These are phyloP conservation scores for Dryas drummondii DNA, from an alignment of 306 rosid genomes.

Conservation along the genomic window DNA sequence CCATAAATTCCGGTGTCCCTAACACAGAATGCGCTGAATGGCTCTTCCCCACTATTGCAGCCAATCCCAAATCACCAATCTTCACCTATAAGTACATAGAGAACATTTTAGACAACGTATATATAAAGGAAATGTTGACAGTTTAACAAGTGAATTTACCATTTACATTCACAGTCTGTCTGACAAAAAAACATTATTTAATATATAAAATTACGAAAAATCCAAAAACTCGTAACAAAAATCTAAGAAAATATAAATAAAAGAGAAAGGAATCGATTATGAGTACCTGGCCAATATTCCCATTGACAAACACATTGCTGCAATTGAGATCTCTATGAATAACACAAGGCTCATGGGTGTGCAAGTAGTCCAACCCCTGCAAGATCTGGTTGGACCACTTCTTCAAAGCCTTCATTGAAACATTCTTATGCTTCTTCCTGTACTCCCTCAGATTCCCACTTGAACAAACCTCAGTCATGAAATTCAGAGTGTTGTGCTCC, in stretches of 20 bases:
- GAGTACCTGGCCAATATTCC: slow-evolving; percentile 75
- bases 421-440: slow-evolving; percentile 79
- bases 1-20: slow-evolving; percentile 95
- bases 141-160: too few species aligned
- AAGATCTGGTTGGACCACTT: slow-evolving; percentile 85
- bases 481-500: slow-evolving; percentile 44
- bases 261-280: neutral
- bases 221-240: neutral
- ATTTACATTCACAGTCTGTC: too few species aligned
- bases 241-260: neutral
- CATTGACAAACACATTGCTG: slow-evolving; percentile 92
- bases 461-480: slow-evolving; percentile 92
- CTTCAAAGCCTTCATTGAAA: slow-evolving; percentile 80
- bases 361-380: slow-evolving; percentile 78
- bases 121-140: too few species aligned
- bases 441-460: slow-evolving; percentile 89
- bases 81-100: slow-evolving; percentile 50
- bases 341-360: slow-evolving; percentile 74
- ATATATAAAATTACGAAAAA: neutral
- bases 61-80: slow-evolving; percentile 94
- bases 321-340: slow-evolving; percentile 98
- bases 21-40: slow-evolving; percentile 83
- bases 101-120: too few species aligned
- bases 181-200: too few species aligned
- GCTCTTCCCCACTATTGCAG: slow-evolving; percentile 74